A percentile compares a stretch with the other conserved stretches of the same genome.
Conservation (phyloP, 306 rosid genomes). For the Quercus glauca region DNA sequence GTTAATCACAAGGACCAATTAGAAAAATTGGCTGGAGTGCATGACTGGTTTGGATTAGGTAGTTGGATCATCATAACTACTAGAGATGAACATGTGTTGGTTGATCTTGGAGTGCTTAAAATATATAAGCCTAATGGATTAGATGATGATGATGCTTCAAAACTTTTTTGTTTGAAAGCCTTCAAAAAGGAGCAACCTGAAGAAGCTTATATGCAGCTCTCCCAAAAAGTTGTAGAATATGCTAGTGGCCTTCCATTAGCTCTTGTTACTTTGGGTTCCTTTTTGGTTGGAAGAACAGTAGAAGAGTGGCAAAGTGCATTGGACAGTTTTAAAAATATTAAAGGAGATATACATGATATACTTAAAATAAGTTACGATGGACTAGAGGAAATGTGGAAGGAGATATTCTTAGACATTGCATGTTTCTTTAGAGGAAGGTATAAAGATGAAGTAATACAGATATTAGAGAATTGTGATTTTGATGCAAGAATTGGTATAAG, state of each 20-base stretch:
- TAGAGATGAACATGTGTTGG: neutral
- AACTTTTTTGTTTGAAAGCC: neutral
- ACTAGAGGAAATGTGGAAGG: neutral
- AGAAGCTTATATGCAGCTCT: neutral
- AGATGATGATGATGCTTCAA: neutral
- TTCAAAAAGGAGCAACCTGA: neutral
- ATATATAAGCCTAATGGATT: neutral
- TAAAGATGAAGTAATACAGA: too few species aligned
- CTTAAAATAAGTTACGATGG: neutral
- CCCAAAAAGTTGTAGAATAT: rapidly evolving
- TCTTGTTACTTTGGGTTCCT: neutral
- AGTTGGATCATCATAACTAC: neutral
- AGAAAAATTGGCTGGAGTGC: rapidly evolving
- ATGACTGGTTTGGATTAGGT: neutral
- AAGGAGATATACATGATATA: rapidly evolving
- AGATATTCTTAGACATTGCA: neutral
- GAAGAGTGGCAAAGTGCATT: neutral
- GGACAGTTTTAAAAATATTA: neutral
- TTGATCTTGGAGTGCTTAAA: rapidly evolving
- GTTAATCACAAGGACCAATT: neutral
- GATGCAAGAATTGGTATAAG: too few species aligned
- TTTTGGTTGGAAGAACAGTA: neutral
- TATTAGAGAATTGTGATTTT: too few species aligned
- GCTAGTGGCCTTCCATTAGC: neutral
- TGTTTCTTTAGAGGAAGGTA: neutral